Evolutionary conservation across 2,329 filamentous ascomycete species (phyloP), one percentile per base, ranked within the genome.

Genomic region (Cryphonectria carpinicola): DNA sequence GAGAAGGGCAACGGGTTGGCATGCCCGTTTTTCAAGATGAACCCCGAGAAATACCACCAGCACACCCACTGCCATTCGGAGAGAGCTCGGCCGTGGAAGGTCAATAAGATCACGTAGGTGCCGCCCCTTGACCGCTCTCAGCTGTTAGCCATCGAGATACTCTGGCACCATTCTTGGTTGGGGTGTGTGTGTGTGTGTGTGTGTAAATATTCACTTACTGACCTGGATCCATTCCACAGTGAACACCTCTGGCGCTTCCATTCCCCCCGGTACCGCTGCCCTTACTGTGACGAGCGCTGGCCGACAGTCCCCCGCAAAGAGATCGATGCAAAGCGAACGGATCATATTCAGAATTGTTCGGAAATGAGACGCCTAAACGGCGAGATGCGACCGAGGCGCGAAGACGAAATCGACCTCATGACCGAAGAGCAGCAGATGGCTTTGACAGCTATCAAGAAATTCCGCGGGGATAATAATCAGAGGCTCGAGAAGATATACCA

Each of bases 211-310:
- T 8, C n/a, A 62, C 39, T 19, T 25, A 46, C 63, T 65, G 64
- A 66, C 64, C 17, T n/a, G 28, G n/a, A 2, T 17, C 66, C 10
- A 60, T 60, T 37, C 25, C 11, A 61, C 37, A 67, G 66, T 28
- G 25, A 67, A 35, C 66, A 67, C 28, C 17, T 67, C 13, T 61
- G 66, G 54, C 37, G 66, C 3, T 67, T 39, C 39, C 66, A 67
- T 22, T 25, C 66, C 8, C 66, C 28, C 39, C 4, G 1, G 14
- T 25, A n/a, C 35, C 25, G 14, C 28, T 67, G 66, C 22, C 37
- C 19, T 1, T 46, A 37, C 25, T 67, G 66, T 28, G 3, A 22
- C 5, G 17, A 8, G 5, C 66, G 66, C 19, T 61, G 66, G 39
- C 54, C 66, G 10, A 0, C 28, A 4, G 5, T n/a, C 1, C 0